A percentile compares a stretch with the other conserved stretches of the same genome.
These are phyloP conservation scores for Echeveria elegans DNA, from an alignment of 164 flowering plant species.

Conservation along the genomic window DNA sequence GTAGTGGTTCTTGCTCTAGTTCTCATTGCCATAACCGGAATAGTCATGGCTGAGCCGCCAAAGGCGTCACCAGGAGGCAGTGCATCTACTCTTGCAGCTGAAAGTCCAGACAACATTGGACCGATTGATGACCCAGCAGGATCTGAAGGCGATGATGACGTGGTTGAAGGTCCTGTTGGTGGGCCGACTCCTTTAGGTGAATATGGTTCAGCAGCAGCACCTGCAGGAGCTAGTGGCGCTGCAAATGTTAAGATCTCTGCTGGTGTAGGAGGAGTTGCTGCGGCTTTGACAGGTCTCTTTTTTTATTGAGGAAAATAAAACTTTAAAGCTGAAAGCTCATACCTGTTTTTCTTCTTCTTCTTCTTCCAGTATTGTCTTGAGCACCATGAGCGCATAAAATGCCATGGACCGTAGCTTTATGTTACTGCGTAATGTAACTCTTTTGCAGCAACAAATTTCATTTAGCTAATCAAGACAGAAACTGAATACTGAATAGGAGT, in stretches of 20 bases:
- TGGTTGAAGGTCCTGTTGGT: slow-evolving; percentile 7
- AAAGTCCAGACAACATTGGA: slow-evolving; percentile 6
- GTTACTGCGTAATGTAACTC: neutral
- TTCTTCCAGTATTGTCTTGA: neutral
- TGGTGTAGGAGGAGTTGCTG: slow-evolving; percentile 3
- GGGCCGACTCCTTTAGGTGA: neutral
- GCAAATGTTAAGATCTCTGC: neutral
- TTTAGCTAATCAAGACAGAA: neutral
- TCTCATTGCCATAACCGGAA: neutral
- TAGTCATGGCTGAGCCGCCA: neutral
- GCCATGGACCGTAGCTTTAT: neutral
- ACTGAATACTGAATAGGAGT: too few species aligned
- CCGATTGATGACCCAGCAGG: slow-evolving; percentile 5
- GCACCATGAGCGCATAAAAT: neutral
- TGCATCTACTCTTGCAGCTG: neutral
- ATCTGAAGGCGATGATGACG: neutral
- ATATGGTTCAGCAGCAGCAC: neutral
- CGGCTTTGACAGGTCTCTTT: slow-evolving; percentile 1
- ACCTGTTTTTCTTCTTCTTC: too few species aligned
- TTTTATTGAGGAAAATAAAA: neutral
- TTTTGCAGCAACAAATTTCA: too few species aligned
- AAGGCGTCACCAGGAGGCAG: neutral
- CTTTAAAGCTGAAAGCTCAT: too few species aligned
- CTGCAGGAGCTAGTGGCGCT: slow-evolving; percentile 1
- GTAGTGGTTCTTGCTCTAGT: neutral